phyloP scores from a whole-genome alignment of 805 yeast genomes.

The Yarrowia deformans region DNA sequence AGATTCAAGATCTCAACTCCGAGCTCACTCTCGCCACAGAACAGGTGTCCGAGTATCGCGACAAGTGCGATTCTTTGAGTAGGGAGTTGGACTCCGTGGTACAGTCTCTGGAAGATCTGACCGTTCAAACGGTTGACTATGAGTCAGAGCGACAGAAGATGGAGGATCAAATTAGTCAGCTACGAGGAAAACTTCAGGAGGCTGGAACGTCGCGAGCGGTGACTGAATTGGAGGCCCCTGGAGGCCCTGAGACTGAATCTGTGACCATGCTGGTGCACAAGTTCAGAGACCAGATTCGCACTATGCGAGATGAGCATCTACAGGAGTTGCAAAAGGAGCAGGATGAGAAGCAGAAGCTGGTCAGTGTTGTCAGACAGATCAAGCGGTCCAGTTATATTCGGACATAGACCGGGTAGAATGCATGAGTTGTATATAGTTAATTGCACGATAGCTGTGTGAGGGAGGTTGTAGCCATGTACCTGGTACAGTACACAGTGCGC shows the following conservation, averaged over 20 bases:
- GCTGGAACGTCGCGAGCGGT: conserved; percentile 37
- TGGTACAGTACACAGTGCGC: too few species aligned
- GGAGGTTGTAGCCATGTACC: too few species aligned
- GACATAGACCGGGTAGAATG: neutral
- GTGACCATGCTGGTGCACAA: conserved; percentile 50
- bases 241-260: conserved; percentile 41
- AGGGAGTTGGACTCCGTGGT: conserved; percentile 49
- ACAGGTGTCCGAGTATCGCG: conserved; percentile 46
- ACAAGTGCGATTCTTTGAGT: conserved; percentile 48
- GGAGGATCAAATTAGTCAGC: conserved; percentile 45
- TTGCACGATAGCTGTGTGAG: neutral
- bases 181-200: conserved; percentile 44
- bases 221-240: conserved; percentile 7
- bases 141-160: conserved; percentile 49
- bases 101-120: conserved; percentile 50
- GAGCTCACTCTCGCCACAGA: conserved; percentile 44
- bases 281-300: conserved; percentile 49
- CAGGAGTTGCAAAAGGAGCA: conserved; percentile 46
- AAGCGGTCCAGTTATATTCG: conserved; percentile 45
- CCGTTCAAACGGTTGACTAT: conserved; percentile 51
- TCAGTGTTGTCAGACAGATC: conserved; percentile 44
- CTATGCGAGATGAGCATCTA: conserved; percentile 47
- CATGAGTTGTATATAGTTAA: conserved; percentile 2
- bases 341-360: conserved; percentile 45
- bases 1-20: conserved; percentile 44